Evolutionary conservation across 2,329 filamentous ascomycete genomes (phyloP), one percentile per base, ranked within the genome.

Genomic region (Teratosphaeria nubilosa): DNA sequence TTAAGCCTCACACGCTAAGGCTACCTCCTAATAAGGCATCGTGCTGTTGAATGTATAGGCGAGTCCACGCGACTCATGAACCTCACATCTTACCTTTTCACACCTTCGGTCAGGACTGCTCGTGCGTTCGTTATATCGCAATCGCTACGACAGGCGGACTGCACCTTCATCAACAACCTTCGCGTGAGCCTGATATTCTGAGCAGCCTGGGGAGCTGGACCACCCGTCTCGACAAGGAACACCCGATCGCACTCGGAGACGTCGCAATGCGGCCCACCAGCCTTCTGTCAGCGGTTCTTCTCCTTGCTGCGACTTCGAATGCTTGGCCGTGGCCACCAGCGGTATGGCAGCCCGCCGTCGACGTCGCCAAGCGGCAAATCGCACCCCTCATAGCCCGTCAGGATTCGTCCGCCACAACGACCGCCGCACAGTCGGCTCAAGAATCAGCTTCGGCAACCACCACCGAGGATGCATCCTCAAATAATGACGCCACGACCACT

Each of bases 221-320:
- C 41, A 1, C 41, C 41, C n/a, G 41, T 48, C 41, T 48, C 41
- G 20, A 48, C 41, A 5, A 48, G 41, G n/a, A 48, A 20, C n/a
- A 48, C 41, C 41, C n/a, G 41, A 48, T 11, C 41, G 20, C 41
- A 48, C 6, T 48, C 41, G 22, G 41, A 53, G 50, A 25, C 56
- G 58, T 64, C 64, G 64, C 60, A 51, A 73, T 73, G 71, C 68
- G 70, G 62, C 65, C 70, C 48, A 63, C 68, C 37, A 61, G 65
- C 52, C 52, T 72, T 52, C 59, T 72, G 52, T 64, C 71, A 32
- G 61, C 69, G 48, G 62, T 66, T 53, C 61, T 70, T 56, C 62
- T 72, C 30, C 63, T 71, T 60, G 63, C 69, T 24, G 61, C 69
- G 34, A 61, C 69, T 53, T 66, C 66, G 34, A 63, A 67, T 53